Base-by-base conservation (phyloP, 768 basidiomycete species). In the Albatrellus ellisii region DNA sequence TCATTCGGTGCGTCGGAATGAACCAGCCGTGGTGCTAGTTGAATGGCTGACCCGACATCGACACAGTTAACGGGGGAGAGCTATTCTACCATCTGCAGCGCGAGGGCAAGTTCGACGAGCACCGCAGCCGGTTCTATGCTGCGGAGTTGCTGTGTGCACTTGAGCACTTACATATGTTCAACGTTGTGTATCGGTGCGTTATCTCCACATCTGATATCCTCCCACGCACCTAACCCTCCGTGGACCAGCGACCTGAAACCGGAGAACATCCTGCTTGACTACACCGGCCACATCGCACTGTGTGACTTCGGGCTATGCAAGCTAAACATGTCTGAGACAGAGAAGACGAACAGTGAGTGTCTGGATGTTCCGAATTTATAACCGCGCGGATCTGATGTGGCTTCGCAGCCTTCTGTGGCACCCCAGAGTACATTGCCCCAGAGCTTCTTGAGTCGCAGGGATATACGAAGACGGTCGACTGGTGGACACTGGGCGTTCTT, bases 291-390 rank as follows among this genome's bases (percentile, higher is more conserved):
- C 55, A 98, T 99, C 50, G 92, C 94, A 1, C 65, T 99, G 26
- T 99, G 94, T 55, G 94, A 99, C 60, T 99, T 99, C 56, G 94
- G 89, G n/a, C 71, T 91, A 20, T 92, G 88, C 61, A 90, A 91
- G 58, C 65, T 91, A 24, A 97, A 98, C 62, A 98, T 99, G 94
- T 85, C 88, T 0, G 90, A 95, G 59, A 80, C 82, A 1, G 92
- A 97, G 59, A 94, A 94, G 59, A 98, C 94, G 14, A 97, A 97
- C 63, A 98, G 86, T 88, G 54, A 50, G 77, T 4, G 21, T 35
- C 9, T 31, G 5, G 5, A 12, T 21, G 6, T 22, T 25, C 26
- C 24, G 7, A 12, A 20, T 0, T n/a, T 25, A 17, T 43, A 26
- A 43, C 18, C 39, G n/a, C n/a, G n/a, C n/a, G 40, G 11, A 38